phyloP scores from a whole-genome alignment of 139 green algal genomes.

The Closterium sp. region DNA sequence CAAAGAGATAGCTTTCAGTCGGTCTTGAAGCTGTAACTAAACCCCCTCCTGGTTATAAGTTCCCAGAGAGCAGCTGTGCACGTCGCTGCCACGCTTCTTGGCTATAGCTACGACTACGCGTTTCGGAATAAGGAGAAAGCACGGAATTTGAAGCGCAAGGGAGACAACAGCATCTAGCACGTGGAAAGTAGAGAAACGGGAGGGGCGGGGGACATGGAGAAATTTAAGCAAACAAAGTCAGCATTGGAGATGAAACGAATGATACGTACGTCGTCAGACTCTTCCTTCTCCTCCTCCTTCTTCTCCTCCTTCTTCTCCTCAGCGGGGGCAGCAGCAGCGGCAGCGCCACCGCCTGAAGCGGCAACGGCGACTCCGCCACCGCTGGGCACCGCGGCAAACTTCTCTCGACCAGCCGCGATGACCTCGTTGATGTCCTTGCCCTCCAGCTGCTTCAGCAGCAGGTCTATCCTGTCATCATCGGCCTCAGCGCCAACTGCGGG shows the following conservation, averaged over 20 bases:
- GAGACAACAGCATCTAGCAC: neutral
- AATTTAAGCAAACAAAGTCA: neutral
- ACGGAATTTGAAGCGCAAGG: neutral
- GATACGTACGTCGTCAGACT: slow-evolving; percentile 38
- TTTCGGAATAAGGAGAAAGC: neutral
- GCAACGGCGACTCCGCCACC: slow-evolving; percentile 40
- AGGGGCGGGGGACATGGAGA: neutral
- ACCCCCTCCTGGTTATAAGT: neutral
- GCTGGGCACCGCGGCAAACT: slow-evolving; percentile 72
- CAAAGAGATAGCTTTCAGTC: neutral
- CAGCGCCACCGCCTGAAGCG: slow-evolving; percentile 51
- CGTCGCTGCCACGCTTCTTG: neutral
- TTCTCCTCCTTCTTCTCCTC: slow-evolving; percentile 50
- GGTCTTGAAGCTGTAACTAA: neutral
- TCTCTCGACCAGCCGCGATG: slow-evolving; percentile 58
- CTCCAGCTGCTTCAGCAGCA: slow-evolving; percentile 70
- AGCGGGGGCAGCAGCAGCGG: slow-evolving; percentile 11
- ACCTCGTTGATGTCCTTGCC: slow-evolving; percentile 74
- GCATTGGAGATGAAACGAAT: neutral
- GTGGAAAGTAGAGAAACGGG: neutral
- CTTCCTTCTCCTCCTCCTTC: slow-evolving; percentile 63
- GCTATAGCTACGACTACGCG: neutral
- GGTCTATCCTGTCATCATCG: slow-evolving; percentile 62
- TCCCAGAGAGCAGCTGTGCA: neutral
- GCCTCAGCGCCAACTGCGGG: slow-evolving; percentile 61